Conservation (phyloP, 306 rosid species). For the Luffa aegyptiaca region DNA sequence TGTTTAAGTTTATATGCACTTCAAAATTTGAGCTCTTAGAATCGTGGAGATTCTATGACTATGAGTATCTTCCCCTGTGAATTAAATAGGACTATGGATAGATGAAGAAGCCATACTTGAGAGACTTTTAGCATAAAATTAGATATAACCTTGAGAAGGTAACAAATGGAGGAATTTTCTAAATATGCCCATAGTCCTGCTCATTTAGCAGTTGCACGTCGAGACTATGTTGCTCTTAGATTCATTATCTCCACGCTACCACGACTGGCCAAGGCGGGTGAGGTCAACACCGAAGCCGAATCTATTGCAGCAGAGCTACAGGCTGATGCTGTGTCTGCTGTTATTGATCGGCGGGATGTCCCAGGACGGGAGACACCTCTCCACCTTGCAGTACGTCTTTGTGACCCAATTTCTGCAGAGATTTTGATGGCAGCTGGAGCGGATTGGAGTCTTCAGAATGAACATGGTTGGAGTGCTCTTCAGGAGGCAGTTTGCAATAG, state of each 20-base stretch:
- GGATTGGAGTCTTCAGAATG: constrained; percentile 99
- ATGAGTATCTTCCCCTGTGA: neutral
- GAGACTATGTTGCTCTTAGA: constrained; percentile 64
- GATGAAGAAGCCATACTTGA: neutral
- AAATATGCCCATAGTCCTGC: constrained; percentile 82
- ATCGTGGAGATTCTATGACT: neutral
- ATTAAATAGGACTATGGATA: neutral
- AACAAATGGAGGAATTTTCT: constrained; percentile 28
- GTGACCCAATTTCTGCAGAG: constrained; percentile 63
- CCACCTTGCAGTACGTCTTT: constrained; percentile 78
- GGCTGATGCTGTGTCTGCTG: constrained; percentile 70
- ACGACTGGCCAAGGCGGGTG: constrained; percentile 41
- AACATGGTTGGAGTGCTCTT: constrained; percentile 95
- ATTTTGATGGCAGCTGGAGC: constrained; percentile 90
- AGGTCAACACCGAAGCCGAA: constrained; percentile 51
- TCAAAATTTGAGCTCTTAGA: neutral
- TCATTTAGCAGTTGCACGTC: constrained; percentile 62
- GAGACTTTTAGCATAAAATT: neutral
- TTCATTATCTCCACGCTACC: constrained; percentile 55
- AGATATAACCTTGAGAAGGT: neutral
- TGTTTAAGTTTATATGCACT: neutral
- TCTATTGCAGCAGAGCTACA: constrained; percentile 74
- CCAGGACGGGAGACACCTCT: constrained; percentile 89
- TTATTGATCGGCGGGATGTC: constrained; percentile 84
- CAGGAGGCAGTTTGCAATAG: constrained; percentile 90